These are phyloP conservation scores for Neurospora sp. DNA, from an alignment of 495 filamentous ascomycete genomes.

Conservation along the genomic window DNA sequence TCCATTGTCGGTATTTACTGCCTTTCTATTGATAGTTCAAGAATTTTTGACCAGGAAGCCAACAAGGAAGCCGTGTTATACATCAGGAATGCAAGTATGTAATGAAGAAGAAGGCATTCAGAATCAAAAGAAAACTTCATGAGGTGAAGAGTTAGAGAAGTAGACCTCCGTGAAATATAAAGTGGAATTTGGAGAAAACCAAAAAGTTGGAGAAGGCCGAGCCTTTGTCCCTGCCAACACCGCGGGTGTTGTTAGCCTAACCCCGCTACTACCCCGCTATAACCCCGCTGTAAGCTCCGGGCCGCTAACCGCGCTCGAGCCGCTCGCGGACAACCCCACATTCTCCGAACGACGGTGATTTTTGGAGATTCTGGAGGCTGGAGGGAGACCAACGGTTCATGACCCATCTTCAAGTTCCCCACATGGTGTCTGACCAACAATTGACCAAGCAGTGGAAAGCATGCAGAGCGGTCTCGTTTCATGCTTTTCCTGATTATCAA, in stretches of 20 bases:
- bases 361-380: neutral
- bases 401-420: neutral
- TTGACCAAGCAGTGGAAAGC: neutral
- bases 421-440: neutral
- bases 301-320: neutral
- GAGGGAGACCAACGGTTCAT: neutral
- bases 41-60: neutral
- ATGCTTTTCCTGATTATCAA: neutral
- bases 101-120: neutral
- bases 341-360: neutral
- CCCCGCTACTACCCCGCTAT: neutral
- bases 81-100: neutral
- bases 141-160: neutral
- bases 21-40: neutral
- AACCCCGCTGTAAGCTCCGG: neutral
- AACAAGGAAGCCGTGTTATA: neutral
- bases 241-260: neutral
- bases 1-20: neutral
- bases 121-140: neutral
- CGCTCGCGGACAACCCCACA: neutral
- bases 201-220: neutral
- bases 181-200: neutral
- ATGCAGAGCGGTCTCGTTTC: neutral
- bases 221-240: neutral
- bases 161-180: neutral